phyloP scores from a whole-genome alignment of 1,139 yeast species.

The Geotrichum aggregatum region DNA sequence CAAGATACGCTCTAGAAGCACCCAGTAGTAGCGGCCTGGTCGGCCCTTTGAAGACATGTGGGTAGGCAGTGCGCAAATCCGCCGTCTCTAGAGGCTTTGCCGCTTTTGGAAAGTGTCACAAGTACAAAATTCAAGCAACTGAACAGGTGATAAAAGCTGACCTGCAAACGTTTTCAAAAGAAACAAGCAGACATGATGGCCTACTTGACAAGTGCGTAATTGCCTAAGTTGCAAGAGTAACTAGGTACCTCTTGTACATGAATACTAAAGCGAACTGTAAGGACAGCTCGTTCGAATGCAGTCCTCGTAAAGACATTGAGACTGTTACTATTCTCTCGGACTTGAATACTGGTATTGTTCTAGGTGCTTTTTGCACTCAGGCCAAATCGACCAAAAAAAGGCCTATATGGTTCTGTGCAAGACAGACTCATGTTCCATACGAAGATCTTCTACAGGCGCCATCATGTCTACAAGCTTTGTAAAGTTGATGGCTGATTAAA shows the following conservation, averaged over 20 bases:
- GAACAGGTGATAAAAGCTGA: too few relatives aligned
- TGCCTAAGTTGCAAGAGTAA: too few relatives aligned
- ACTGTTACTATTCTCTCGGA: conserved; percentile 26
- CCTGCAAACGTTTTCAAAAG: too few relatives aligned
- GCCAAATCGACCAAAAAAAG: conserved; percentile 11
- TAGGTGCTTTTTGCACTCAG: conserved; percentile 18
- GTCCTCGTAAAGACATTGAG: conserved; percentile 28
- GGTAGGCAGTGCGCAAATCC: too few relatives aligned
- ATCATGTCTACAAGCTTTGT: conserved; percentile 23
- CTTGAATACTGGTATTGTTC: conserved; percentile 16
- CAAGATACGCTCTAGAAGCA: too few relatives aligned
- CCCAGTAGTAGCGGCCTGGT: too few relatives aligned
- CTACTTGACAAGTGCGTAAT: too few relatives aligned
- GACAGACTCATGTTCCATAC: conserved; percentile 25
- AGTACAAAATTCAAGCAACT: too few relatives aligned
- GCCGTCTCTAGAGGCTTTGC: too few relatives aligned
- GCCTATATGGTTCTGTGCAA: conserved; percentile 22
- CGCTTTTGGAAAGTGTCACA: too few relatives aligned
- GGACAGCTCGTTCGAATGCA: conserved; percentile 13
- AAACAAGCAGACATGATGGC: too few relatives aligned
- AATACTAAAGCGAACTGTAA: conserved; percentile 30
- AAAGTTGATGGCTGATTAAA: conserved; percentile 21
- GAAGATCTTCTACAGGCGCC: conserved; percentile 24
- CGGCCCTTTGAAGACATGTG: too few relatives aligned
- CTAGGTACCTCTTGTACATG: conserved; percentile 26